Conservation (phyloP, 2,329 filamentous ascomycete genomes). For the Epichloe elymi region DNA sequence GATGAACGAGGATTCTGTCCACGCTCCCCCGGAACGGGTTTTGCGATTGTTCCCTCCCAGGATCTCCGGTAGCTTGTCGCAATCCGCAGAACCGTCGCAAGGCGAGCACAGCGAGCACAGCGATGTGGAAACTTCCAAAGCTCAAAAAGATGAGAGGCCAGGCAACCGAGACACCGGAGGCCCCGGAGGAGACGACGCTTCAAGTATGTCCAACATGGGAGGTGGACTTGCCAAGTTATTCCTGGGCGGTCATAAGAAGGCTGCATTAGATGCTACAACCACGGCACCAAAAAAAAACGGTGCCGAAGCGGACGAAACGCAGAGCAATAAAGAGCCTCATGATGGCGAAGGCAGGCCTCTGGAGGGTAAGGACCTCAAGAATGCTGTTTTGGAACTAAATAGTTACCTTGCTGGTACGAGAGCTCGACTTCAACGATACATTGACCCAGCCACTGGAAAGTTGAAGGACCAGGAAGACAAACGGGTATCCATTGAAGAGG, state of each 20-base stretch:
- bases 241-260: constrained; percentile 32
- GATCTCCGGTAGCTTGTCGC: constrained; percentile 72
- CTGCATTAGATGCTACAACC: constrained; percentile 42
- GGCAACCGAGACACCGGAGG: constrained; percentile 12
- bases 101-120: constrained; percentile 33
- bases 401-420: constrained; percentile 82
- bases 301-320: constrained; percentile 41
- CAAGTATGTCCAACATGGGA: constrained; percentile 25
- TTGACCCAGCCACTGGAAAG: constrained; percentile 49
- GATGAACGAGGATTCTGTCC: constrained; percentile 71
- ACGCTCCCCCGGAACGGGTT: constrained; percentile 85
- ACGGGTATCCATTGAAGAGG: constrained; percentile 32
- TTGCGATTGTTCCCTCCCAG: constrained; percentile 70
- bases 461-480: constrained; percentile 37
- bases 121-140: constrained; percentile 20
- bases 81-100: constrained; percentile 28
- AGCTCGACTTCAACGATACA: constrained; percentile 45
- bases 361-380: constrained; percentile 71
- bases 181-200: constrained; percentile 10
- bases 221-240: constrained; percentile 42
- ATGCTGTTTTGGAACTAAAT: constrained; percentile 70
- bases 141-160: constrained; percentile 15
- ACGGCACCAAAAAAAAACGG: constrained; percentile 44
- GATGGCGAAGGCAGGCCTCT: constrained; percentile 36
- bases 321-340: constrained; percentile 32